These are phyloP conservation scores for Rubus idaeus DNA, from an alignment of 306 rosid species.

Conservation along the genomic window DNA sequence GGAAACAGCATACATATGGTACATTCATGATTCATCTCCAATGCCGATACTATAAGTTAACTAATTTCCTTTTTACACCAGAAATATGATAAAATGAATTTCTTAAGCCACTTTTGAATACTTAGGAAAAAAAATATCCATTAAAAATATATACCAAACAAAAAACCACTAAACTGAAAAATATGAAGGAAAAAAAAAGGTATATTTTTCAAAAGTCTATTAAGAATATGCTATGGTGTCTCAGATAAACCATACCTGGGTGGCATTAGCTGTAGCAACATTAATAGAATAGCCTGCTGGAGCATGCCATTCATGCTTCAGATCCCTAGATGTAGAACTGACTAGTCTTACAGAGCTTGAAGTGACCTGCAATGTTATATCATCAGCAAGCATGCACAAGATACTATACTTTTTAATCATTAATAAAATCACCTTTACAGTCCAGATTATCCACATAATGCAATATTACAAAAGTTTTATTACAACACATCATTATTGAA, in stretches of 20 bases:
- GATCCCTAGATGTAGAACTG: constrained; percentile 78
- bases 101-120: background rate
- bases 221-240: background rate
- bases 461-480: background rate
- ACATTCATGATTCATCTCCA: background rate
- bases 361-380: constrained; percentile 56
- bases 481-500: too few relatives aligned
- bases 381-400: constrained; percentile 22
- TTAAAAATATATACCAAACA: too few relatives aligned
- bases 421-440: background rate
- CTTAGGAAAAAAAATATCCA: too few relatives aligned
- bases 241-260: constrained; percentile 61
- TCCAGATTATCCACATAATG: background rate
- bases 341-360: constrained; percentile 82
- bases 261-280: constrained; percentile 93
- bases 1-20: background rate
- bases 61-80: background rate
- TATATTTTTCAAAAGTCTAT: background rate
- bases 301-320: constrained; percentile 77
- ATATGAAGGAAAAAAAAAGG: too few relatives aligned
- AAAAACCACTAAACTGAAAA: too few relatives aligned
- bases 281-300: constrained; percentile 81
- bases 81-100: background rate
- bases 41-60: background rate
- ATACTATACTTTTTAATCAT: background rate